Percentiles rank a stretch among this genome's conserved stretches.
These are phyloP conservation scores for Cochliopodium minus DNA, from an alignment of 208 protist genomes.

Conservation along the genomic window DNA sequence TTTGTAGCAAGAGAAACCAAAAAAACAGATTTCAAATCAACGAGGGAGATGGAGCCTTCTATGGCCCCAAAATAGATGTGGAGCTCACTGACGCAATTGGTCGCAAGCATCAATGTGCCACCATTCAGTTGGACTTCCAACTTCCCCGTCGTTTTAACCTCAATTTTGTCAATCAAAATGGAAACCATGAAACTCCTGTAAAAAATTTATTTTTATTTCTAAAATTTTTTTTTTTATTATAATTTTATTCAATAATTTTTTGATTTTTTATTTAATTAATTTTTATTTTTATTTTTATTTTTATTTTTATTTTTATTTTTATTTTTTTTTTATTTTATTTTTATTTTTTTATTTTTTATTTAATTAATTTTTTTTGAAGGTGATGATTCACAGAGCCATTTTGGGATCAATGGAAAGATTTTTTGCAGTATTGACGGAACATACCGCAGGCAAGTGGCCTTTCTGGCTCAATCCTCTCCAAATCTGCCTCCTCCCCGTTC, in stretches of 20 bases:
- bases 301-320: too few relatives aligned
- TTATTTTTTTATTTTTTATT: too few relatives aligned
- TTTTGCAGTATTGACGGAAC: constrained; percentile 26
- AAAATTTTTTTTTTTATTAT: too few relatives aligned
- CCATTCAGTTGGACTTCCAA: constrained; percentile 47
- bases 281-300: too few relatives aligned
- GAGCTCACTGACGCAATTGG: constrained; percentile 21
- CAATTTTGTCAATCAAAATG: constrained; percentile 19
- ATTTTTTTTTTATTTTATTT: too few relatives aligned
- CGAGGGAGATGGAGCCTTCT: constrained; percentile 40
- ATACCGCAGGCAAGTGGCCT: constrained; percentile 23
- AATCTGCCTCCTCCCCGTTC: constrained; percentile 8
- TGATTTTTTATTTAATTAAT: too few relatives aligned
- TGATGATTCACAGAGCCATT: constrained; percentile 27
- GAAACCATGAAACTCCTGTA: constrained; percentile 14
- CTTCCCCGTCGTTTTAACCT: constrained; percentile 35
- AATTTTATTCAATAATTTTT: too few relatives aligned
- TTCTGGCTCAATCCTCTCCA: constrained; percentile 31
- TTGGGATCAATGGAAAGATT: constrained; percentile 33
- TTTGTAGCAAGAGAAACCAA: too few relatives aligned
- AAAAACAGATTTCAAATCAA: constrained; percentile 21
- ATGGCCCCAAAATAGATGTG: constrained; percentile 46
- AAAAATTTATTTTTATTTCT: too few relatives aligned
- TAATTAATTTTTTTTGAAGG: too few relatives aligned
- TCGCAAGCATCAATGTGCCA: constrained; percentile 33